These are phyloP conservation scores for Nicotiana sylvestris DNA, from an alignment of 257 asterid genomes.

Conservation along the genomic window DNA sequence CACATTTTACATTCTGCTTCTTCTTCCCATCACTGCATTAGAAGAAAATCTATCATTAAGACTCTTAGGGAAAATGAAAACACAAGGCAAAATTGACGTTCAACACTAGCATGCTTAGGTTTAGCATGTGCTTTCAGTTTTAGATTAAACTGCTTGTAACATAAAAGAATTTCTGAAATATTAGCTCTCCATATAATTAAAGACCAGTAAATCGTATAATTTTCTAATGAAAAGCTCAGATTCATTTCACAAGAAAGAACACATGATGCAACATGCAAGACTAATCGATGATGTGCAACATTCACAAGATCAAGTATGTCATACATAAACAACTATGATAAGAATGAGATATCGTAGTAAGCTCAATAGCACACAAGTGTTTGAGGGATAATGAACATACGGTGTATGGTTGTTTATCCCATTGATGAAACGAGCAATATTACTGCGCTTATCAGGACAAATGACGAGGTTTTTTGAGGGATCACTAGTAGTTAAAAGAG, in stretches of 20 bases:
- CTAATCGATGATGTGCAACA: not conserved
- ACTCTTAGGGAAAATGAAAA: not conserved
- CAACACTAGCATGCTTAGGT: not conserved
- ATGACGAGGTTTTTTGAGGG: constrained; percentile 70
- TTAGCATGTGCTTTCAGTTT: not conserved
- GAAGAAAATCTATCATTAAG: not conserved
- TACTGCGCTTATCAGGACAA: constrained; percentile 82
- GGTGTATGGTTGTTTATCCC: constrained; percentile 88
- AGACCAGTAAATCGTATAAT: not conserved
- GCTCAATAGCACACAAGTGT: not conserved
- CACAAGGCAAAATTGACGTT: not conserved
- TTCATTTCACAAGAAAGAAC: not conserved
- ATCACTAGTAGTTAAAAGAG: constrained; percentile 66
- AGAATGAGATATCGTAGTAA: not conserved
- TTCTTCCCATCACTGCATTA: constrained; percentile 77
- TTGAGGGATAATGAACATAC: constrained; percentile 37
- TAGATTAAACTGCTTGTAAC: not conserved
- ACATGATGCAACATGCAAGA: not conserved
- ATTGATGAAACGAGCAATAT: constrained; percentile 84
- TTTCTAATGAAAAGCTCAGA: not conserved
- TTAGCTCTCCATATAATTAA: not conserved
- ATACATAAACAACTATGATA: not conserved
- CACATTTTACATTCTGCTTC: constrained; percentile 85
- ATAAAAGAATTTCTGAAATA: not conserved
- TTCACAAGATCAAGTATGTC: not conserved